Evolutionary conservation across 257 asterid species (phyloP), one percentile per base, ranked within the genome.

Genomic region (Cruciata laevipes): DNA sequence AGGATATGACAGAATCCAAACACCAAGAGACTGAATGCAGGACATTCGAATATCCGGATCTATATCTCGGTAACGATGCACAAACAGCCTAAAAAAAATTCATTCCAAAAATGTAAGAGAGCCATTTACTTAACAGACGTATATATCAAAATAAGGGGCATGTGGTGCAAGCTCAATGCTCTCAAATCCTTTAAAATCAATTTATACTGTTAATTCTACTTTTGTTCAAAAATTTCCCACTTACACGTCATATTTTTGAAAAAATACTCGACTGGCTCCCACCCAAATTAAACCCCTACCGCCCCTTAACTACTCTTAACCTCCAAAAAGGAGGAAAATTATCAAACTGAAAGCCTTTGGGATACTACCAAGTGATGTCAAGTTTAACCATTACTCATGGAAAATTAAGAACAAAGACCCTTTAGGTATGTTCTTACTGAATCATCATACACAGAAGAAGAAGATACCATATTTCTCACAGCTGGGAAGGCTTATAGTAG

Each of bases 1-100:
- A 53, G 96, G 99, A 78, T 94, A 94, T 63, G 90, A 88, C 81
- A 83, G 86, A 69, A 90, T 85, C 99, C 99, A 94, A 79, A 82
- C 85, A 56, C 99, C 99, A 63, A 94, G 96, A 59, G 99, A 85
- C 83, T 94, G 93, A 69, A 94, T 94, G 72, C 99, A 90, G 66
- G 90, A 79, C 91, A 77, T 80, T 66, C 99, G 86, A 78, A 94
- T 85, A 74, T 94, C 97, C 42, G 97, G 87, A 78, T 90, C 99
- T 57, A 87, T 84, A 76, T 94, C 99, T 63, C 99, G 90, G 79
- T 94, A 94, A 66, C 97, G 95, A 74, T 90, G 99, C 80, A 94
- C 97, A 79, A 90, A 94, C 69, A 94, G 71, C 87, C 99, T 94
- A 77, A 79, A 79, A 69, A 79, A 63, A 61, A 52, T 57, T 61